Conservation (phyloP, 2,329 filamentous ascomycete genomes). For the Epichloe aotearoae region DNA sequence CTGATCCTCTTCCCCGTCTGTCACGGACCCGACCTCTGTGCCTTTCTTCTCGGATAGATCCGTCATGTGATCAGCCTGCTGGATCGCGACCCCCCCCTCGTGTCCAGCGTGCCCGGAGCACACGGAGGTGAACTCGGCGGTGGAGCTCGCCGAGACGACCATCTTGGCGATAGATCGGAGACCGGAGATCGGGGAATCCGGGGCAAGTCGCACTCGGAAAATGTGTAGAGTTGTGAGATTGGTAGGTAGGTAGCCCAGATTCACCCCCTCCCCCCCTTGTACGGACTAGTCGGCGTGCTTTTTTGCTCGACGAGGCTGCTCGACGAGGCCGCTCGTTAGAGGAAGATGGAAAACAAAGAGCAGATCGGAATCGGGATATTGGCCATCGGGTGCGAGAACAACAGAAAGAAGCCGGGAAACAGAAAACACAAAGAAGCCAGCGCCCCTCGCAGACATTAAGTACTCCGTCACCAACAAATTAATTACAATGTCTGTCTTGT, state of each 20-base stretch:
- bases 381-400: no score
- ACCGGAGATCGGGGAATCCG: no score
- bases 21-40: not conserved
- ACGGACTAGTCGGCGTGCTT: no score
- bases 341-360: not conserved
- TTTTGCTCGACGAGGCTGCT: not conserved
- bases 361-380: no score
- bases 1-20: not conserved
- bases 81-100: not conserved
- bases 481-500: not conserved
- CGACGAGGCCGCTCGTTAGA: not conserved
- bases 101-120: not conserved
- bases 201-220: not conserved
- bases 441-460: not conserved
- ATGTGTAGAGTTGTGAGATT: not conserved
- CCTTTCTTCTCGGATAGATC: not conserved
- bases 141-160: not conserved
- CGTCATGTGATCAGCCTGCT: not conserved
- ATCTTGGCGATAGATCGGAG: not conserved
- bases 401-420: no score
- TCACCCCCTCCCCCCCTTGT: no score
- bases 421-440: not conserved
- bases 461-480: not conserved
- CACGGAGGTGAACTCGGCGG: slow-evolving; percentile 1
- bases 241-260: no score